Conservation (phyloP, 129 eudicot genomes). For the Mikania micrantha region DNA sequence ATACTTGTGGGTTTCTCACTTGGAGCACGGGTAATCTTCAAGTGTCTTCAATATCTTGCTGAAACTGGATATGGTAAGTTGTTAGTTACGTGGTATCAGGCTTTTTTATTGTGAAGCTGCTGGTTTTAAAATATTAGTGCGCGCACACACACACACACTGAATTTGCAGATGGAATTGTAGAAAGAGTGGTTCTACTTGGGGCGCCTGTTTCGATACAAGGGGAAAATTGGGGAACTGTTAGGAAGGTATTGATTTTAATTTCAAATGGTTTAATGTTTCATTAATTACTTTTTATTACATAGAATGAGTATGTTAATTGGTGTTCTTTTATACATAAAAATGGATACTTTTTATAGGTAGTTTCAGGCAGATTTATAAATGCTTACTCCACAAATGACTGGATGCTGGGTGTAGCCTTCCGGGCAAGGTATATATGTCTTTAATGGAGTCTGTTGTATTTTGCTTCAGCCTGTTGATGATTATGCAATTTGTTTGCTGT, state of each 20-base stretch:
- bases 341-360: constrained; percentile 39
- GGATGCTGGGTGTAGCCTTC: constrained; percentile 97
- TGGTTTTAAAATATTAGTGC: not conserved
- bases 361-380: constrained; percentile 95
- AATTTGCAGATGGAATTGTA: constrained; percentile 66
- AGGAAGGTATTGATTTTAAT: constrained; percentile 49
- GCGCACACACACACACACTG: too few relatives aligned
- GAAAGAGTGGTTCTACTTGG: constrained; percentile 98
- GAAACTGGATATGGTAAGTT: constrained; percentile 61
- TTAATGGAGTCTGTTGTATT: not conserved
- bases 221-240: constrained; percentile 88
- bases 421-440: constrained; percentile 84
- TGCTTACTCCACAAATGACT: constrained; percentile 86
- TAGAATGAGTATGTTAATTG: not conserved
- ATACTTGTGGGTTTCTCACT: constrained; percentile 95
- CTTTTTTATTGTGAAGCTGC: not conserved
- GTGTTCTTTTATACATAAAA: not conserved
- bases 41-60: constrained; percentile 81
- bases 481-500: constrained; percentile 6
- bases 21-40: constrained; percentile 93
- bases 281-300: not conserved
- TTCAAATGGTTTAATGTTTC: not conserved
- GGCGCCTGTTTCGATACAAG: constrained; percentile 79
- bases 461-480: constrained; percentile 1
- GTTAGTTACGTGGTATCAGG: constrained; percentile 1